These are phyloP conservation scores for Pythium chondricola DNA, from an alignment of 352 stramenopile species.

Conservation along the genomic window DNA sequence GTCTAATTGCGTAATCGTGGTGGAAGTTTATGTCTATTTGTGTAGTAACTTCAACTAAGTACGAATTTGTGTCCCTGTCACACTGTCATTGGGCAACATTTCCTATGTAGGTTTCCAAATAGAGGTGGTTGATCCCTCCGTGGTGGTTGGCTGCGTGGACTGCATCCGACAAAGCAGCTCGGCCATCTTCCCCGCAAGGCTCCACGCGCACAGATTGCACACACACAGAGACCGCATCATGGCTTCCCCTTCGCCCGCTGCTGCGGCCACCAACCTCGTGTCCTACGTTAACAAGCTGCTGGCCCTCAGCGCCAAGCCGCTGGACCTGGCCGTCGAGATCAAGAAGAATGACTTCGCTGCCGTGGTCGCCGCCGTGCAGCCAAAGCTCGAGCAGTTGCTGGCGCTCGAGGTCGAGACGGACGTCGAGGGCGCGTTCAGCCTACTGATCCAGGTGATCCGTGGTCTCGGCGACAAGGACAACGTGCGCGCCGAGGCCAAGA, in stretches of 20 bases:
- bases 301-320: slow-evolving; percentile 24
- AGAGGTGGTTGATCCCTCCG: slow-evolving; percentile 5
- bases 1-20: too few relatives aligned
- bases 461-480: slow-evolving; percentile 25
- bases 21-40: too few relatives aligned
- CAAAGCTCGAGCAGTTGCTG: slow-evolving; percentile 54
- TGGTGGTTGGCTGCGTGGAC: slow-evolving; percentile 16
- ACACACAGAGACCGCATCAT: too few relatives aligned
- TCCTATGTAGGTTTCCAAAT: neutral
- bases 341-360: slow-evolving; percentile 55
- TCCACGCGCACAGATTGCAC: too few relatives aligned
- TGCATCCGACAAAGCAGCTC: neutral
- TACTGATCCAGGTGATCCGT: slow-evolving; percentile 57
- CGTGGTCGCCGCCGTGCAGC: slow-evolving; percentile 37
- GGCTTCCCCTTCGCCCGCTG: slow-evolving; percentile 6
- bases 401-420: slow-evolving; percentile 68
- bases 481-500: slow-evolving; percentile 26
- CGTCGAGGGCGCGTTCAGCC: slow-evolving; percentile 63
- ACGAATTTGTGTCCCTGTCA: neutral
- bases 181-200: neutral
- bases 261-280: slow-evolving; percentile 50
- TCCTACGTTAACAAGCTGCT: slow-evolving; percentile 79
- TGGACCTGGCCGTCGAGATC: slow-evolving; percentile 49
- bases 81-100: slow-evolving; percentile 4
- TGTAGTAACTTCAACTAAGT: slow-evolving; percentile 5